Evolutionary conservation across 2,329 filamentous ascomycete genomes (phyloP).

Genomic region (Leptographium galeiforme): DNA sequence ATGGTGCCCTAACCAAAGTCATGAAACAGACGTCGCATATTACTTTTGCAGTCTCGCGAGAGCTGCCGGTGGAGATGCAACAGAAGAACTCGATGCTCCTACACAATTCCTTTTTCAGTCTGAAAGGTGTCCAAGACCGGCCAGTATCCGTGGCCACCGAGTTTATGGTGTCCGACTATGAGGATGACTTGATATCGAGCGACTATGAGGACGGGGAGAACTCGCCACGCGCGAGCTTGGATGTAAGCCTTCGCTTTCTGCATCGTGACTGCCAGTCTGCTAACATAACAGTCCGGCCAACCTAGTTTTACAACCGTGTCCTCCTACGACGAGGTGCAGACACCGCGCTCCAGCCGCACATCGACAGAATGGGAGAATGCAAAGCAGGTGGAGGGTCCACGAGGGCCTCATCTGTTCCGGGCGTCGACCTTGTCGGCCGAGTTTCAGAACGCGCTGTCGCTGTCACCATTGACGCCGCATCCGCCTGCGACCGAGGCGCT

Average conservation of each 20-base stretch:
- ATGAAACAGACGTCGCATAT: slow-evolving; percentile 10
- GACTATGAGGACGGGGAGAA: slow-evolving; percentile 46
- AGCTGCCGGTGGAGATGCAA: slow-evolving; percentile 35
- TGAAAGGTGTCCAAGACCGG: slow-evolving; percentile 37
- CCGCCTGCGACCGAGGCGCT: slow-evolving; percentile 17
- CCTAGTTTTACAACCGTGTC: slow-evolving; percentile 77
- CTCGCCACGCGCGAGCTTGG: slow-evolving; percentile 53
- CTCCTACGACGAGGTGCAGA: slow-evolving; percentile 71
- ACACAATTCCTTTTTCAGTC: slow-evolving; percentile 48
- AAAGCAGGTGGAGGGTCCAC: slow-evolving; percentile 64
- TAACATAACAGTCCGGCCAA: slow-evolving; percentile 42
- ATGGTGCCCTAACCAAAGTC: neutral
- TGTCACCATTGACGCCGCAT: slow-evolving; percentile 63
- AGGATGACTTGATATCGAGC: slow-evolving; percentile 48
- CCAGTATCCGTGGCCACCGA: slow-evolving; percentile 62
- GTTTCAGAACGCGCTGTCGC: slow-evolving; percentile 43
- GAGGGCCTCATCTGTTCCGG: slow-evolving; percentile 77
- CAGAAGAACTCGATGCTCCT: slow-evolving; percentile 28
- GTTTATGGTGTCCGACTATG: slow-evolving; percentile 64
- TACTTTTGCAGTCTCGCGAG: slow-evolving; percentile 10
- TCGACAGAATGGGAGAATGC: slow-evolving; percentile 43
- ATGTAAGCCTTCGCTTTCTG: slow-evolving; percentile 37
- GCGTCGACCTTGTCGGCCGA: slow-evolving; percentile 48
- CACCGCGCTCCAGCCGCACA: slow-evolving; percentile 54
- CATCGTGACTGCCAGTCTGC: neutral